Conservation (phyloP, 257 asterid species). For the Ehretia macrophylla region DNA sequence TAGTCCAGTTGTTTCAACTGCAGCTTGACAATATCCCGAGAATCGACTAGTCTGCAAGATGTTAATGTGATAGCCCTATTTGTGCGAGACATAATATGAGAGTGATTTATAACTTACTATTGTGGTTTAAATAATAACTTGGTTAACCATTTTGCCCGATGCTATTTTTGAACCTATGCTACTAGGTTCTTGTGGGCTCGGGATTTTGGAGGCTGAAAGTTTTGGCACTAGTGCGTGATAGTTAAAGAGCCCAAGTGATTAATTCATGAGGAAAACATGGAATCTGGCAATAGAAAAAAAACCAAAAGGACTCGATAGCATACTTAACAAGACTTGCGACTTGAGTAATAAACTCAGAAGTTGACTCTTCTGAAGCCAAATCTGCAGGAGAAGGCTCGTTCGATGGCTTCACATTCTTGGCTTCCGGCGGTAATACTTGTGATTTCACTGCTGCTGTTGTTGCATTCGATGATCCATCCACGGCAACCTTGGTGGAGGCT, state of each 20-base stretch:
- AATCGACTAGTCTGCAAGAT: slow-evolving; percentile 73
- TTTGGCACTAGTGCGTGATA: too few relatives aligned
- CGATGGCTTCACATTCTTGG: slow-evolving; percentile 27
- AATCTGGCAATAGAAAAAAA: too few relatives aligned
- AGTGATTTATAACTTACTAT: too few relatives aligned
- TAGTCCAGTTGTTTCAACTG: slow-evolving; percentile 69
- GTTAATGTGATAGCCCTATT: too few relatives aligned
- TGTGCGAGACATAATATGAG: too few relatives aligned
- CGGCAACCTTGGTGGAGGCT: slow-evolving; percentile 60
- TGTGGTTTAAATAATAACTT: too few relatives aligned
- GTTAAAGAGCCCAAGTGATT: slow-evolving; percentile 18
- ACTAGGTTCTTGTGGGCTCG: too few relatives aligned
- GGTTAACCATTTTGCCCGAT: too few relatives aligned
- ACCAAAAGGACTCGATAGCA: slow-evolving; percentile 15
- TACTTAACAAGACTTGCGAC: slow-evolving; percentile 80
- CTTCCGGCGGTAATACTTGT: slow-evolving; percentile 10
- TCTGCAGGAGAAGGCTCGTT: neutral
- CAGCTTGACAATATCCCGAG: slow-evolving; percentile 79
- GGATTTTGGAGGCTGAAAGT: too few relatives aligned
- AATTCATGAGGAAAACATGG: neutral
- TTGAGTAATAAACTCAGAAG: slow-evolving; percentile 64
- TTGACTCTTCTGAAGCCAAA: slow-evolving; percentile 60
- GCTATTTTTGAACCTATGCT: too few relatives aligned
- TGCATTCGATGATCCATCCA: neutral
- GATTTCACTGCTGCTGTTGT: slow-evolving; percentile 15